Evolutionary conservation across 331 rosid species (phyloP).

Genomic region (Malus hybrid): DNA sequence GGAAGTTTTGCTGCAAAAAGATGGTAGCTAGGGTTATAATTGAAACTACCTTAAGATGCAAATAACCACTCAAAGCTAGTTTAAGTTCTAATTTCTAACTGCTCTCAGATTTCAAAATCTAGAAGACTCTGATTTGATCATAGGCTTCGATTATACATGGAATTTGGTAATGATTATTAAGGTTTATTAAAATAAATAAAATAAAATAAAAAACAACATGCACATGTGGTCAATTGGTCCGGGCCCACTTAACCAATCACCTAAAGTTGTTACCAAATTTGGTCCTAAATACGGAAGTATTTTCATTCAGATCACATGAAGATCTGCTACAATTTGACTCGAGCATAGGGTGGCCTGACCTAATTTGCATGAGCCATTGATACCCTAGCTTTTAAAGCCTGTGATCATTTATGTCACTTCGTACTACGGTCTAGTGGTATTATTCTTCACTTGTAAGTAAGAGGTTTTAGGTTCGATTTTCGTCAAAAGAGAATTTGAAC

Average conservation of each 20-base stretch:
- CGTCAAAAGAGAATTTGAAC: too few species aligned
- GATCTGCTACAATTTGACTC: not conserved
- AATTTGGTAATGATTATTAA: too few species aligned
- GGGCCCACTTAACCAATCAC: not conserved
- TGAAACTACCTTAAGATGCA: not conserved
- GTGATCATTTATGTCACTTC: too few species aligned
- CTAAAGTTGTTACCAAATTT: not conserved
- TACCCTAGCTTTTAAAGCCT: not conserved
- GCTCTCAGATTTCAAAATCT: too few species aligned
- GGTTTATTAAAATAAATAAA: too few species aligned
- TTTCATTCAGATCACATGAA: not conserved
- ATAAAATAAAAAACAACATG: not conserved
- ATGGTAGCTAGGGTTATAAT: too few species aligned
- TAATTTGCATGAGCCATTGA: not conserved
- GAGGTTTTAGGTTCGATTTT: too few species aligned
- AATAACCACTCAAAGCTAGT: not conserved
- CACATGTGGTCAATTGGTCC: not conserved
- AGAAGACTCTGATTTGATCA: too few species aligned
- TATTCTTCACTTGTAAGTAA: too few species aligned
- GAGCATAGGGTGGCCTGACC: not conserved
- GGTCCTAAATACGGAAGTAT: not conserved
- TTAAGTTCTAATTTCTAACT: not conserved
- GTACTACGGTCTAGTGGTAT: too few species aligned
- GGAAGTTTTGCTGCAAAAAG: too few species aligned
- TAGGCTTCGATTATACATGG: too few species aligned